Evolutionary conservation across 208 protist genomes (phyloP).

Genomic region (Tritrichomonas musculus): DNA sequence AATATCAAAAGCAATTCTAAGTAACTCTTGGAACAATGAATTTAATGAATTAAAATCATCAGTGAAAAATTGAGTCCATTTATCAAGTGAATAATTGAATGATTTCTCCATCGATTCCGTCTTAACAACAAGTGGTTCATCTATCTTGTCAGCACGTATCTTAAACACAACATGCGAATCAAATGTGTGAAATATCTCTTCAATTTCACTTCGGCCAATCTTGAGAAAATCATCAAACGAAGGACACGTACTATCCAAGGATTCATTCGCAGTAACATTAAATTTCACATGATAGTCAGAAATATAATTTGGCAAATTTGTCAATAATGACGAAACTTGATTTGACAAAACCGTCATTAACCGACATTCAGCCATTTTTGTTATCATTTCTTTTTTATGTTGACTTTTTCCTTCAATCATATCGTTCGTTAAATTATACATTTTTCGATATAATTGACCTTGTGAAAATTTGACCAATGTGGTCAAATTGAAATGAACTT

Average conservation of each 20-base stretch:
- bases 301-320: not conserved
- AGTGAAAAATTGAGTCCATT: not conserved
- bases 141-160: not conserved
- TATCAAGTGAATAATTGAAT: not conserved
- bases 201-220: not conserved
- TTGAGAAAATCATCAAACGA: not conserved
- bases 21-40: not conserved
- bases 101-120: not conserved
- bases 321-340: not conserved
- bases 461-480: too few species aligned
- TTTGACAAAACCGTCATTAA: not conserved
- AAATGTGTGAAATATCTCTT: not conserved
- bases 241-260: not conserved
- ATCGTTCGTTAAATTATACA: too few species aligned
- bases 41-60: not conserved
- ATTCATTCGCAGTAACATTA: not conserved
- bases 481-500: too few species aligned
- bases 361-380: not conserved
- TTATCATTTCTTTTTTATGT: not conserved
- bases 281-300: not conserved
- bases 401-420: not conserved
- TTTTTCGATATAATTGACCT: too few species aligned
- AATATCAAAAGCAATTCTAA: not conserved
- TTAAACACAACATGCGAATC: not conserved
- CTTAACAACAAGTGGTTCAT: not conserved